Percentiles rank a stretch among this genome's conserved stretches.
These are phyloP conservation scores for Blastocystis sp. DNA, from an alignment of 352 stramenopile genomes.

Conservation along the genomic window DNA sequence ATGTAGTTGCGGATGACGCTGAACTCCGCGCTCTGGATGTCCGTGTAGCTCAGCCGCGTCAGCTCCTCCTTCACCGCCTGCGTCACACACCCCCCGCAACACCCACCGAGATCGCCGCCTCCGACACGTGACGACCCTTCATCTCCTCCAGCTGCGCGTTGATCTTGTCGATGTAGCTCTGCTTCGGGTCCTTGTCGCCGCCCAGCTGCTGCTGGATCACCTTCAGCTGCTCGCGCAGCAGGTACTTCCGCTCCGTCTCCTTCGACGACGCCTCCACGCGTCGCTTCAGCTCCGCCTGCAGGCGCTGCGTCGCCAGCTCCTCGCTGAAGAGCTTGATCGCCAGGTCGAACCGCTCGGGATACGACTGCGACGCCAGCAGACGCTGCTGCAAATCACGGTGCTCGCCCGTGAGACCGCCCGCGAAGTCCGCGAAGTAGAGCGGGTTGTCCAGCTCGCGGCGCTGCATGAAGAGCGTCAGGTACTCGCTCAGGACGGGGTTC, in stretches of 20 bases:
- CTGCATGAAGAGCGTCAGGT: conserved; percentile 88
- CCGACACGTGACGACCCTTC: conserved; percentile 33
- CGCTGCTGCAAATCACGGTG: conserved; percentile 77
- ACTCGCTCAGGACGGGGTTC: conserved; percentile 91
- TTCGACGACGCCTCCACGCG: conserved; percentile 81
- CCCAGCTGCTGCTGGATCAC: conserved; percentile 98
- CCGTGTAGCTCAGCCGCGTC: conserved; percentile 86
- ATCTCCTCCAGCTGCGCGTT: conserved; percentile 70
- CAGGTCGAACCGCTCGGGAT: conserved; percentile 74
- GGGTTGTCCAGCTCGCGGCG: conserved; percentile 84
- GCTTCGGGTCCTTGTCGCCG: conserved; percentile 97
- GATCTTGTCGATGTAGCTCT: conserved; percentile 89
- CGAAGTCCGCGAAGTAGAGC: conserved; percentile 94
- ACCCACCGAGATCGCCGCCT: conserved; percentile 51
- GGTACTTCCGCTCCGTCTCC: conserved; percentile 92
- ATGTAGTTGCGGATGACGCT: conserved; percentile 95
- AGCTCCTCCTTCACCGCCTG: conserved; percentile 92
- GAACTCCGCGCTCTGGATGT: conserved; percentile 96
- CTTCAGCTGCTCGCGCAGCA: conserved; percentile 96
- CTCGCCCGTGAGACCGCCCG: conserved; percentile 78
- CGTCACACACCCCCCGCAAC: background rate
- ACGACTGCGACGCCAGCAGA: conserved; percentile 2
- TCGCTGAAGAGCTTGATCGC: conserved; percentile 88
- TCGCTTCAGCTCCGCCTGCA: conserved; percentile 91
- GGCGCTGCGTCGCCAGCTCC: conserved; percentile 83